Conservation (phyloP, 2,329 filamentous ascomycete genomes). For the Curvularia hawaiiensis region DNA sequence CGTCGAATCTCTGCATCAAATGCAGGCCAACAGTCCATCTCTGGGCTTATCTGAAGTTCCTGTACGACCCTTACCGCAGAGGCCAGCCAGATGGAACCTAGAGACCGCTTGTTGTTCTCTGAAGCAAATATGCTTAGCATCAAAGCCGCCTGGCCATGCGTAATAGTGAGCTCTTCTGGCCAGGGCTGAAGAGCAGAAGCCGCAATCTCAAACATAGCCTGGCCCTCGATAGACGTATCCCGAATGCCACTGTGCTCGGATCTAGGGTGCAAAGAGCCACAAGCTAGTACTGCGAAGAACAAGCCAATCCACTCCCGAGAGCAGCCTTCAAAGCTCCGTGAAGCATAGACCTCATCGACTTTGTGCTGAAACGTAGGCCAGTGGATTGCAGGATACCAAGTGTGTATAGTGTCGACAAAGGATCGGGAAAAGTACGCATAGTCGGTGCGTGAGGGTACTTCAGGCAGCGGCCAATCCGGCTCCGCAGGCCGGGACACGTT, state of each 20-base stretch:
- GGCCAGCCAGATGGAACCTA: constrained; percentile 85
- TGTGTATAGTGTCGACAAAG: constrained; percentile 79
- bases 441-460: constrained; percentile 70
- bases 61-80: constrained; percentile 80
- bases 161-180: constrained; percentile 76
- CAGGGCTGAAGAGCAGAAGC: constrained; percentile 77
- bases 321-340: constrained; percentile 63
- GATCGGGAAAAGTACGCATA: constrained; percentile 75
- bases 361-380: constrained; percentile 81
- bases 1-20: constrained; percentile 86
- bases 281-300: constrained; percentile 82
- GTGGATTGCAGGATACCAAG: constrained; percentile 83
- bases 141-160: constrained; percentile 74
- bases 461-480: constrained; percentile 58
- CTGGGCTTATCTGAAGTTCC: constrained; percentile 79
- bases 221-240: constrained; percentile 59
- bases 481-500: constrained; percentile 54
- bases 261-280: constrained; percentile 75
- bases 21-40: constrained; percentile 73
- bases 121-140: constrained; percentile 79
- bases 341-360: constrained; percentile 77
- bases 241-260: constrained; percentile 61
- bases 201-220: constrained; percentile 73
- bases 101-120: constrained; percentile 84
- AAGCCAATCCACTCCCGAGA: constrained; percentile 76